Evolutionary conservation across 352 stramenopile species (phyloP), one percentile per base, ranked within the genome.

Genomic region (Globisporangium spinosum): DNA sequence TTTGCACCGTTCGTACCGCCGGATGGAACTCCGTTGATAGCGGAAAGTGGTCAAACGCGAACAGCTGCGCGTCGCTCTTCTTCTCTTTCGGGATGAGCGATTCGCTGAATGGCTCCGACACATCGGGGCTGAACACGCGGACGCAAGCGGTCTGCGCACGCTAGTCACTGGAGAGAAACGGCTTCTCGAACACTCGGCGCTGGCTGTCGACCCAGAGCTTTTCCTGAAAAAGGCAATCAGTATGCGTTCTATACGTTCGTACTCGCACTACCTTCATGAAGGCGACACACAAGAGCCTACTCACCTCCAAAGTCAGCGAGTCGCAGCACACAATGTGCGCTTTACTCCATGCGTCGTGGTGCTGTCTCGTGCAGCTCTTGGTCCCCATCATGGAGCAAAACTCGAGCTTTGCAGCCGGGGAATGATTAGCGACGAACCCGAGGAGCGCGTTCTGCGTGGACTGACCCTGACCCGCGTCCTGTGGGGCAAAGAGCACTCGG

Each of bases 31-130:
- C 38, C 12, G 4, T 45, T 45, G 38, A 15, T 17, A n/a, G 15
- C 10, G 72, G 69, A 1, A 74, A 47, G 49, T 73, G 60, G 53
- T 76, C 73, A 43, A 79, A 63, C 20, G 68, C 56, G 43, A 62
- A 72, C 25, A 71, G 49, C 15, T 62, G 23, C n/a, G 15, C 20
- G 55, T 64, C 45, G 22, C 4, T n/a, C 32, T n/a, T 35, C 35
- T 61, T 67, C n/a, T 66, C 54, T 10, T 23, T 13, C 23, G 65
- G 43, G 23, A 72, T 60, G 3, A 75, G 22, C 29, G 60, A 69
- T 43, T 75, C 69, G 15, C 59, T 69, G 55, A 66, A 72, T 12
- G 65, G 61, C 35, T 64, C 66, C 29, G 73, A 70, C 2, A 61
- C 9, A 3, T 78, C 35, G 7, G 73, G 73, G 7, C 27, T 58